Evolutionary conservation across 2,329 filamentous ascomycete genomes (phyloP).

Genomic region (Pseudonectria buxi): DNA sequence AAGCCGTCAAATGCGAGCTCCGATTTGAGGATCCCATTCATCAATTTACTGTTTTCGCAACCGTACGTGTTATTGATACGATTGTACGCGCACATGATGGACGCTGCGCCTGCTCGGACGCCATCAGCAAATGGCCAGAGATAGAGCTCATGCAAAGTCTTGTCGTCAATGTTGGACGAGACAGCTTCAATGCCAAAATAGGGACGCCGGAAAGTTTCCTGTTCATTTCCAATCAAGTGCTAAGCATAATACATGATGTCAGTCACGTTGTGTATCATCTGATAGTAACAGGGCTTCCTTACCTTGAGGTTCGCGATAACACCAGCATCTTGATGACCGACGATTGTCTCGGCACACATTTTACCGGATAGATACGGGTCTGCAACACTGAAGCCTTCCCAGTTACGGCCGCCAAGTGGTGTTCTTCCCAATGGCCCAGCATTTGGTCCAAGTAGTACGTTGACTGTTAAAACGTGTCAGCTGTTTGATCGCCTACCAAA

Average conservation of each 20-base stretch:
- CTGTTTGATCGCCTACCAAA: fast-evolving
- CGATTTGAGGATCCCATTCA: constrained; percentile 62
- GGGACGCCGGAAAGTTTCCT: constrained; percentile 43
- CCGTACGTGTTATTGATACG: constrained; percentile 65
- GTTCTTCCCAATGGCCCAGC: constrained; percentile 67
- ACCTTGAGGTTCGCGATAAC: constrained; percentile 70
- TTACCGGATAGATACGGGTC: constrained; percentile 67
- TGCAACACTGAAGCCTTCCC: constrained; percentile 62
- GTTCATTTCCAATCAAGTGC: constrained; percentile 57
- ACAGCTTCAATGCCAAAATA: constrained; percentile 43
- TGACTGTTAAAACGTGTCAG: constrained; percentile 33
- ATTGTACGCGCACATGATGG: constrained; percentile 65
- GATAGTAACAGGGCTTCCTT: background rate
- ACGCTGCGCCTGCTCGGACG: constrained; percentile 48
- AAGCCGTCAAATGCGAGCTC: constrained; percentile 63
- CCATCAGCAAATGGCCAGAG: constrained; percentile 61
- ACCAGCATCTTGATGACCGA: constrained; percentile 69
- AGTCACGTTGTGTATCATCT: fast-evolving
- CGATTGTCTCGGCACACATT: constrained; percentile 63
- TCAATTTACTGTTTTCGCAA: constrained; percentile 64
- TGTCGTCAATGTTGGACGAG: constrained; percentile 58
- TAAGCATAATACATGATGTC: constrained; percentile 1
- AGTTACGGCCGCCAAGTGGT: constrained; percentile 64
- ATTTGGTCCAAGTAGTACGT: constrained; percentile 63
- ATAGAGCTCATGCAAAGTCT: constrained; percentile 59